Base-by-base conservation (phyloP, 1,284 basidiomycete genomes). In the Fereydounia khargensis region DNA sequence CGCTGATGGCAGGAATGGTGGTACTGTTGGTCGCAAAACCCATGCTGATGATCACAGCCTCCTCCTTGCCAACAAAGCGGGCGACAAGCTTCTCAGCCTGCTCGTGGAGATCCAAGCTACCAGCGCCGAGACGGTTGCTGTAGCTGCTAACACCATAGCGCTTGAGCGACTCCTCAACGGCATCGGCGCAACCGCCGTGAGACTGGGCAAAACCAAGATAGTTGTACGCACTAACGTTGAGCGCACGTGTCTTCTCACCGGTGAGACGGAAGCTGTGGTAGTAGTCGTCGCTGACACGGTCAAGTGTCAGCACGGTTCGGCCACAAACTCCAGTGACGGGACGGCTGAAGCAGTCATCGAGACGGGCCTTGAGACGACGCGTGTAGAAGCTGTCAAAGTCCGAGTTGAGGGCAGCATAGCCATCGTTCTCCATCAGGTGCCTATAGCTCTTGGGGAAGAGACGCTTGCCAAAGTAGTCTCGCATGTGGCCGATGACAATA, bases 361-460 rank as follows among this genome's bases (percentile, higher is more conserved):
- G 85, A 44, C 94, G 88, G 19, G 82, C 81, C 79, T 98, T 98
- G 65, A 98, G 83, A 7, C 92, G 86, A 49, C 94, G 88, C 46
- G 91, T 96, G 81, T 97, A 98, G 80, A 98, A 99, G 22, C 92
- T 97, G 79, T 98, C 95, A 68, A 97, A 98, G 77, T 98, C 94
- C 24, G 91, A 95, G 79, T 92, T 95, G 57, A 98, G 82, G 11
- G 95, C 88, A 1, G 94, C 95, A 73, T 96, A 95, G 34, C 73
- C 73, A 35, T 75, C 62, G 33, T 46, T 44, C 47, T 74, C 72
- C 39, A 67, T 50, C 42, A 75, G 51, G 77, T 97, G 89, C 47
- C 80, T 81, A 77, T 91, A 97, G 42, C 81, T 80, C 19, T 81
- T 77, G 9, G 86, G 82, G 62, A 83, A 80, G 51, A 96, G 81